Evolutionary conservation across 108 stramenopile genomes (phyloP).

Genomic region (Parietichytrium sp.): DNA sequence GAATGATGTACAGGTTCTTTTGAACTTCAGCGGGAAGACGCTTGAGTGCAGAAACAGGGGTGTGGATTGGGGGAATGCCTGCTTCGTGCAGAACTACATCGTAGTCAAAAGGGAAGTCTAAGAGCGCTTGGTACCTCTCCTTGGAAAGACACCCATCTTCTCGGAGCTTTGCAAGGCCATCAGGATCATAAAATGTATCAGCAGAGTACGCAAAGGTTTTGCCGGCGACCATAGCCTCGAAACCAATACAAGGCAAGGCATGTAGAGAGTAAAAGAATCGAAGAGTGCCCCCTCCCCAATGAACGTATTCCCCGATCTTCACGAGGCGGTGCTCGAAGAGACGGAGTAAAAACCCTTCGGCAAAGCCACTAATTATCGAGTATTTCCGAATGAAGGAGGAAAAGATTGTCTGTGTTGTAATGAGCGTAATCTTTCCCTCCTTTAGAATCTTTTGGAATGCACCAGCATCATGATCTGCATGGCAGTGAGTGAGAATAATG

Average conservation of each 20-base stretch:
- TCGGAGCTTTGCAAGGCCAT: constrained; percentile 66
- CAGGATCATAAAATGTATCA: constrained; percentile 85
- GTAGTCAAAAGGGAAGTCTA: constrained; percentile 77
- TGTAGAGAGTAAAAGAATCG: constrained; percentile 86
- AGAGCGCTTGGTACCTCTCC: constrained; percentile 72
- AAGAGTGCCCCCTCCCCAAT: constrained; percentile 80
- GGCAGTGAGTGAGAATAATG: constrained; percentile 87
- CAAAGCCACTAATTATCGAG: constrained; percentile 79
- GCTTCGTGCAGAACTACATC: constrained; percentile 85
- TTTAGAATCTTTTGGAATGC: constrained; percentile 87
- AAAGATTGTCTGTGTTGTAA: constrained; percentile 88
- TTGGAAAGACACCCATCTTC: constrained; percentile 72
- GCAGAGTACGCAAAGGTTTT: constrained; percentile 84
- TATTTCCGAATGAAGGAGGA: constrained; percentile 91
- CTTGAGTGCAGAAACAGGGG: constrained; percentile 75
- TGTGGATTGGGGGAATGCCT: constrained; percentile 88
- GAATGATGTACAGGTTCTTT: constrained; percentile 84
- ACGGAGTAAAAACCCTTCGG: constrained; percentile 71
- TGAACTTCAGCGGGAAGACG: constrained; percentile 73
- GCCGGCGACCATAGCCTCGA: constrained; percentile 82
- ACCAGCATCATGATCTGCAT: constrained; percentile 92
- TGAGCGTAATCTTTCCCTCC: constrained; percentile 78
- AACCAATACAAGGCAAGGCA: constrained; percentile 84
- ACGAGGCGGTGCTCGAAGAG: constrained; percentile 80
- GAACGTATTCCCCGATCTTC: constrained; percentile 78